Evolutionary conservation across 345 rosid species (phyloP), one percentile per base, ranked within the genome.

Genomic region (Nasturtium officinale): DNA sequence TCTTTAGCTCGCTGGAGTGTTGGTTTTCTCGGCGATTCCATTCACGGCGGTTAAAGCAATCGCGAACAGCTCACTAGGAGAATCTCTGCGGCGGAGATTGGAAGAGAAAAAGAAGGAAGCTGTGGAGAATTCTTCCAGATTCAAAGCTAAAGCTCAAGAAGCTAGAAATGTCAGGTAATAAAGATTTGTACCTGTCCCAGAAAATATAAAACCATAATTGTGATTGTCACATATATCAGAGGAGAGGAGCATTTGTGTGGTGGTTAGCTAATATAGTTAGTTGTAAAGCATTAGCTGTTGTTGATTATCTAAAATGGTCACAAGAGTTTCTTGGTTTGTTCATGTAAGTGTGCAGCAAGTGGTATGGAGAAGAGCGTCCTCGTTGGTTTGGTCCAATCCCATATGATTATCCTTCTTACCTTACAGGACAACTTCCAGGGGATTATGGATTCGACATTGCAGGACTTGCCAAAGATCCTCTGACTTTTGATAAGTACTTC

Each of bases 351-450:
- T 45, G 78, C 90, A 93, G 97, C 83, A 74, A 74, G 58, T 94
- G 97, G 96, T 91, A 94, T 57, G 98, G 98, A 67, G 86, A 88
- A 74, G 84, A 78, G 29, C 91, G 97, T 42, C 98, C 98, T 0
- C 89, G 90, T 33, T 94, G 98, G 98, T 92, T 94, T 79, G 98
- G 97, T 74, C 95, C 97, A 43, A 80, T 94, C 62, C 87, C 92
- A 5, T 94, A 79, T 69, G 84, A 84, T 38, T 94, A 91, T 65
- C 97, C 97, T 16, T 29, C 81, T 15, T 74, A 94, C 78, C 95
- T 94, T 28, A 81, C 82, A 1, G 98, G 98, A 61, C 90, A 94
- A 20, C 53, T 88, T 4, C 97, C 97, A 17, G 97, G 98, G 1
- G 98, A 94, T 81, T 94, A 94, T 74, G 98, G 96, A 56, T 94